phyloP scores from a whole-genome alignment of 768 basidiomycete genomes.

The Scleroderma bovista region DNA sequence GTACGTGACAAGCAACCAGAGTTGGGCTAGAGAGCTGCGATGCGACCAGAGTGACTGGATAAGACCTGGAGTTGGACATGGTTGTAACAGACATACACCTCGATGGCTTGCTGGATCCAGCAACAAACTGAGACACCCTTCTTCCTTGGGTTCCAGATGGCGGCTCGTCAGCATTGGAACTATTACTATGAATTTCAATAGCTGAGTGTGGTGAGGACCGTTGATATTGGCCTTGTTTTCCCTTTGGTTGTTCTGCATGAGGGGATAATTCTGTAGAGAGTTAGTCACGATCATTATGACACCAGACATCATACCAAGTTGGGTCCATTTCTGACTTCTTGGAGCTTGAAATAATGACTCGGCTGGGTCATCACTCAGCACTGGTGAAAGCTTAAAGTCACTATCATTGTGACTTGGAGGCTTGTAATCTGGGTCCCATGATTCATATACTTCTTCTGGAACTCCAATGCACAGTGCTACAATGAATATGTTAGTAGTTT shows the following conservation, averaged over 20 bases:
- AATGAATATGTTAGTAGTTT: background rate
- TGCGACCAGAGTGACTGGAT: no score
- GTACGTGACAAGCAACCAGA: no score
- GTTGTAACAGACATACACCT: no score
- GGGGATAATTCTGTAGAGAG: background rate
- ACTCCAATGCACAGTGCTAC: background rate
- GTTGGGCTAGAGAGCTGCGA: no score
- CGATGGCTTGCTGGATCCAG: no score
- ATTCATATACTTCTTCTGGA: background rate
- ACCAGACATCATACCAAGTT: background rate
- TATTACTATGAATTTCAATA: background rate
- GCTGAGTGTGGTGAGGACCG: background rate
- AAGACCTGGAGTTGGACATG: no score
- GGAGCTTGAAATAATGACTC: background rate
- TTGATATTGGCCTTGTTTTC: background rate
- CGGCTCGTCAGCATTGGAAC: background rate
- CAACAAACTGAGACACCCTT: no score
- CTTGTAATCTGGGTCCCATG: constrained; percentile 4
- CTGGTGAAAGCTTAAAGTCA: no score
- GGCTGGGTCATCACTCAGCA: no score
- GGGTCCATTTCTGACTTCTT: background rate
- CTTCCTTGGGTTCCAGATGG: no score
- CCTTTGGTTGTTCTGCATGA: background rate
- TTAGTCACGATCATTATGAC: no score
- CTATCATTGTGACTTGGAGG: no score